Conservation (phyloP, 352 stramenopile species). For the Phytophthora cryptogea region DNA sequence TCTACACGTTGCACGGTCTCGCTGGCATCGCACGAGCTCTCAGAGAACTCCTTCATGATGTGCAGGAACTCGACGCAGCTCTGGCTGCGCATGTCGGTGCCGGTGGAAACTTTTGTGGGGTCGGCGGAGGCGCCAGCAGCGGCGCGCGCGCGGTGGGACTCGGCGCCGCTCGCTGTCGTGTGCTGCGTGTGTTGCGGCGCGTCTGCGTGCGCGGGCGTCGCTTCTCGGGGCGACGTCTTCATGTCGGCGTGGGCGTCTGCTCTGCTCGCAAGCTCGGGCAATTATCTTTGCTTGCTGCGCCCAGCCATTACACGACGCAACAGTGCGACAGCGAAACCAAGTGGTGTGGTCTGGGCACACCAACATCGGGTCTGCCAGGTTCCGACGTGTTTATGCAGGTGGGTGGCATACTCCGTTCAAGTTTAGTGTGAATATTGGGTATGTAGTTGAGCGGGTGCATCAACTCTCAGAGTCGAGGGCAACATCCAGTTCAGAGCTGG, state of each 20-base stretch:
- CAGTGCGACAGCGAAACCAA: constrained; percentile 26
- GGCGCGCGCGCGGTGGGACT: background rate
- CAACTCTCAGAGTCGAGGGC: background rate
- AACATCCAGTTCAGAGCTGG: constrained; percentile 32
- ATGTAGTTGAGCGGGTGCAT: background rate
- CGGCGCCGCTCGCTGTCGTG: constrained; percentile 1
- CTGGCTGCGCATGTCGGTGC: constrained; percentile 48
- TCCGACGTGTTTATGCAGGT: background rate
- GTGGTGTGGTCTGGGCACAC: constrained; percentile 3
- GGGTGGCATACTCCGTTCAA: background rate
- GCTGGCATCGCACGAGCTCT: constrained; percentile 64
- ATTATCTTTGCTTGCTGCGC: constrained; percentile 43
- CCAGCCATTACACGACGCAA: constrained; percentile 35
- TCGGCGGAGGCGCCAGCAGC: background rate
- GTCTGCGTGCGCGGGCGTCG: constrained; percentile 18
- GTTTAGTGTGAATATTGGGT: background rate
- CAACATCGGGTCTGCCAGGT: background rate
- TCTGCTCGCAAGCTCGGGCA: constrained; percentile 34
- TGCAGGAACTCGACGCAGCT: constrained; percentile 70
- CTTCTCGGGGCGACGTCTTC: constrained; percentile 43
- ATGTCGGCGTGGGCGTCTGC: constrained; percentile 21
- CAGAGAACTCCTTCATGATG: constrained; percentile 79
- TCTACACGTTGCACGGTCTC: constrained; percentile 71
- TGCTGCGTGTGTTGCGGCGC: constrained; percentile 9
- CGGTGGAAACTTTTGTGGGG: constrained; percentile 12